A percentile compares a stretch with the other conserved stretches of the same genome.
Evolutionary conservation across 768 basidiomycete genomes (phyloP).

Genomic region (Coprinellus micaceus): DNA sequence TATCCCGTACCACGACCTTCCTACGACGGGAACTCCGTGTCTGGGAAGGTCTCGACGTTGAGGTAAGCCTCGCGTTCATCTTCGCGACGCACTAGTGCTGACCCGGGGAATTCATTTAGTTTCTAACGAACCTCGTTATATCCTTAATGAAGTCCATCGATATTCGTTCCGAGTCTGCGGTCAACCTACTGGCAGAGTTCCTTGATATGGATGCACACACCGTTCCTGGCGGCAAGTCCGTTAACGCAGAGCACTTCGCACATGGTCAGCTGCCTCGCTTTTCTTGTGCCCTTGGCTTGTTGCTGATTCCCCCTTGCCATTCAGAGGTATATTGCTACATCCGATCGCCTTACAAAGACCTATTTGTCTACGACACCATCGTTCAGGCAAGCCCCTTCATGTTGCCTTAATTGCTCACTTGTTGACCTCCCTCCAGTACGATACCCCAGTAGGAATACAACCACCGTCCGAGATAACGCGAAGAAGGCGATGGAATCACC

Average conservation of each 20-base stretch:
- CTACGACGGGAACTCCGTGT: conserved; percentile 82
- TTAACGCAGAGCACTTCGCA: conserved; percentile 89
- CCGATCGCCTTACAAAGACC: conserved; percentile 83
- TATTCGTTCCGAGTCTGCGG: conserved; percentile 84
- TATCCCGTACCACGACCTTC: conserved; percentile 76
- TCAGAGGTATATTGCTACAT: conserved; percentile 87
- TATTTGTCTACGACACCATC: conserved; percentile 74
- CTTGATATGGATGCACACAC: conserved; percentile 73
- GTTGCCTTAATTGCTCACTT: conserved; percentile 5
- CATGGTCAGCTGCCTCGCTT: conserved; percentile 61
- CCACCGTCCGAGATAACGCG: conserved; percentile 32
- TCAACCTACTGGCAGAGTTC: conserved; percentile 83
- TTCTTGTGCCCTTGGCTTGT: neutral
- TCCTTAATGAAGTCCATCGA: conserved; percentile 92
- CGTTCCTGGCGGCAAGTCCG: conserved; percentile 49
- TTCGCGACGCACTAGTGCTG: no score
- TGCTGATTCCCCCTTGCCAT: neutral
- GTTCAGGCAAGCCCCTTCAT: conserved; percentile 59
- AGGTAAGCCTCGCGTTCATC: conserved; percentile 44
- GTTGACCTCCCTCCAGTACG: conserved; percentile 46
- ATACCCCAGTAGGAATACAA: conserved; percentile 41
- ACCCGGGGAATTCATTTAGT: conserved; percentile 43
- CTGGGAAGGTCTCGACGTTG: conserved; percentile 87
- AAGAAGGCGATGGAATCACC: conserved; percentile 23
- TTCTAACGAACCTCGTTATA: conserved; percentile 83